These are phyloP conservation scores for Aspergillus sp. DNA, from an alignment of 2,329 filamentous ascomycete species.

Conservation along the genomic window DNA sequence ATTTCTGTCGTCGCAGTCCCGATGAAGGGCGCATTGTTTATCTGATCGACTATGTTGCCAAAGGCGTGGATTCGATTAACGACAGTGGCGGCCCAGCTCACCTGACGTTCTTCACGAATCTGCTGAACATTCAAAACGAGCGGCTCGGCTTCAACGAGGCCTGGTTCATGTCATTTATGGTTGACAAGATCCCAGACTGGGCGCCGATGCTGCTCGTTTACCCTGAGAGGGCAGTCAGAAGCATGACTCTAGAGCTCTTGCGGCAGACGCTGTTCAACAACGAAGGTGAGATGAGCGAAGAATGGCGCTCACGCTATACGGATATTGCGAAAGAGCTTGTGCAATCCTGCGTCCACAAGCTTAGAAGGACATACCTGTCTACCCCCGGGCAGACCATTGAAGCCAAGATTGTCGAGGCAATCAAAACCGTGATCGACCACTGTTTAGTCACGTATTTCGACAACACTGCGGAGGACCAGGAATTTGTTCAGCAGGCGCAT, in stretches of 20 bases:
- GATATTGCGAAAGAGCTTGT: constrained; percentile 26
- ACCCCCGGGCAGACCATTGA: constrained; percentile 23
- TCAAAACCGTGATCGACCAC: constrained; percentile 29
- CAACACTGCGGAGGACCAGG: constrained; percentile 28
- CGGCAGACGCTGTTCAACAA: constrained; percentile 36
- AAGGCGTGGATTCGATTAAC: constrained; percentile 43
- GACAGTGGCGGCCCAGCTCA: constrained; percentile 42
- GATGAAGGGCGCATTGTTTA: constrained; percentile 29
- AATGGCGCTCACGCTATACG: constrained; percentile 18
- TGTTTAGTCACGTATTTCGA: constrained; percentile 33
- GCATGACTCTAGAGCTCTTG: constrained; percentile 38
- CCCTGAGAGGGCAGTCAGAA: constrained; percentile 39
- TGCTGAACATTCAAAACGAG: constrained; percentile 41
- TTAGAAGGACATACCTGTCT: constrained; percentile 25
- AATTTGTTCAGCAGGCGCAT: constrained; percentile 24
- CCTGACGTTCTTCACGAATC: constrained; percentile 44
- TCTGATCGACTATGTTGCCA: constrained; percentile 36
- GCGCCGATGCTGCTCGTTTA: constrained; percentile 47
- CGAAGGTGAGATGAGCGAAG: constrained; percentile 20
- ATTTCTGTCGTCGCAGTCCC: constrained; percentile 43
- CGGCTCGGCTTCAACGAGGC: constrained; percentile 24
- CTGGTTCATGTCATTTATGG: constrained; percentile 28
- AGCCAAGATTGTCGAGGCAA: constrained; percentile 27
- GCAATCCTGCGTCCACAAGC: constrained; percentile 23
- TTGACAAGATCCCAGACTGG: constrained; percentile 42